Percentiles rank a stretch among this genome's conserved stretches.
Conservation (phyloP, 352 stramenopile genomes). For the Phytopythium chamaehyphon region DNA sequence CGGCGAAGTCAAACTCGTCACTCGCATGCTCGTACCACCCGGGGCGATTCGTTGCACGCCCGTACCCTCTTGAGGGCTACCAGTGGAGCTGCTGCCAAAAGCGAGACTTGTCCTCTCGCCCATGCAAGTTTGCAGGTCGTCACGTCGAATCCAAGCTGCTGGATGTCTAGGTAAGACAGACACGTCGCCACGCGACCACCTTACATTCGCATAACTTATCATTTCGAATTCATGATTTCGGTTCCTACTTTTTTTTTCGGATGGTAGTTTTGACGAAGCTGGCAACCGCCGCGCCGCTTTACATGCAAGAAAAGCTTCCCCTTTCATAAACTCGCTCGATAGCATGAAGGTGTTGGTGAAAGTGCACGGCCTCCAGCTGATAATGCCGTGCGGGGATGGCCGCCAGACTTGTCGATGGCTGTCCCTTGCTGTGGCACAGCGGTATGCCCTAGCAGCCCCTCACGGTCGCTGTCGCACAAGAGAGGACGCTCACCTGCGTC, state of each 20-base stretch:
- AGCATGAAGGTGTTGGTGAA: slow-evolving; percentile 62
- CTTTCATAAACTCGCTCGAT: not conserved
- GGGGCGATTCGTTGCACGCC: slow-evolving; percentile 64
- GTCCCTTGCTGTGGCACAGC: slow-evolving; percentile 70
- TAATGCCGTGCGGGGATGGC: slow-evolving; percentile 75
- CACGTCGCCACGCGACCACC: not conserved
- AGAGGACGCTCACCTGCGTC: slow-evolving; percentile 68
- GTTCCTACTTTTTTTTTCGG: too few relatives aligned
- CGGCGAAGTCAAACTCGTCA: slow-evolving; percentile 76
- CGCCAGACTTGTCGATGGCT: slow-evolving; percentile 81
- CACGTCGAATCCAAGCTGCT: slow-evolving; percentile 67
- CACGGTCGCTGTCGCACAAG: slow-evolving; percentile 71
- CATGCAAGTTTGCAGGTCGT: slow-evolving; percentile 77
- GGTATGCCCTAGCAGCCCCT: slow-evolving; percentile 58
- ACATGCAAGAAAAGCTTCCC: not conserved
- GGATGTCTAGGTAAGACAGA: slow-evolving; percentile 17
- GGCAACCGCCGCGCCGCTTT: not conserved
- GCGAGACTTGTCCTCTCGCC: slow-evolving; percentile 64
- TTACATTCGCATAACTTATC: not conserved
- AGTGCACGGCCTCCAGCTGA: slow-evolving; percentile 66
- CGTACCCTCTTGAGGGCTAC: slow-evolving; percentile 79
- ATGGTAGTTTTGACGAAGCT: too few relatives aligned
- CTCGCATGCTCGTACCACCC: slow-evolving; percentile 79
- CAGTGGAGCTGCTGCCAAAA: slow-evolving; percentile 85
- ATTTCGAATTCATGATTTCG: not conserved